Evolutionary conservation across 345 rosid species (phyloP).

Genomic region (Eucalyptus tenuipes): DNA sequence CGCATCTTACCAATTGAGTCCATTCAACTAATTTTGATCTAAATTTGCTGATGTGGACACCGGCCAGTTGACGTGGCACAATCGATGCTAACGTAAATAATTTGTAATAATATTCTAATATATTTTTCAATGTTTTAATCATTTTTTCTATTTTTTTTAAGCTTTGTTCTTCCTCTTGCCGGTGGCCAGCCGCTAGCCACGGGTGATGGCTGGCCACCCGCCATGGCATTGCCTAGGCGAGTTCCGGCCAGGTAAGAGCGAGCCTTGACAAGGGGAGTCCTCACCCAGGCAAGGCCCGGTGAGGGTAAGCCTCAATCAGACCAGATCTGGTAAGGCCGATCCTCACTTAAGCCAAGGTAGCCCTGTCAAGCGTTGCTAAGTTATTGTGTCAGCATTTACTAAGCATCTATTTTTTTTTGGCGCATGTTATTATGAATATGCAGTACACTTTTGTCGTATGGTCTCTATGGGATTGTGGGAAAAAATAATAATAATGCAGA

Average conservation of each 20-base stretch:
- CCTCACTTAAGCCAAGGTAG: no score
- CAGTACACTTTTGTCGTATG: not conserved
- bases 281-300: no score
- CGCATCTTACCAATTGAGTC: not conserved
- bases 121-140: no score
- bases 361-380: fast-evolving
- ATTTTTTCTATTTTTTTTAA: no score
- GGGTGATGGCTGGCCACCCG: not conserved
- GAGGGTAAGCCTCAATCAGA: no score
- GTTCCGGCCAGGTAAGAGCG: no score
- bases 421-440: not conserved
- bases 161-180: not conserved
- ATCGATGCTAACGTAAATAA: no score
- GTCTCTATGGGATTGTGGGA: not conserved
- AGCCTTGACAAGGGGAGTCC: no score
- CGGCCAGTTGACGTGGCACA: fast-evolving
- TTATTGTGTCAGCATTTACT: not conserved
- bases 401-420: not conserved
- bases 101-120: no score
- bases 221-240: not conserved
- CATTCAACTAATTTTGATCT: no score
- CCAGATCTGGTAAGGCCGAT: no score
- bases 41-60: not conserved
- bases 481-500: not conserved
- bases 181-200: not conserved